Evolutionary conservation across 2,329 filamentous ascomycete species (phyloP).

Genomic region (Davidsoniella australis): DNA sequence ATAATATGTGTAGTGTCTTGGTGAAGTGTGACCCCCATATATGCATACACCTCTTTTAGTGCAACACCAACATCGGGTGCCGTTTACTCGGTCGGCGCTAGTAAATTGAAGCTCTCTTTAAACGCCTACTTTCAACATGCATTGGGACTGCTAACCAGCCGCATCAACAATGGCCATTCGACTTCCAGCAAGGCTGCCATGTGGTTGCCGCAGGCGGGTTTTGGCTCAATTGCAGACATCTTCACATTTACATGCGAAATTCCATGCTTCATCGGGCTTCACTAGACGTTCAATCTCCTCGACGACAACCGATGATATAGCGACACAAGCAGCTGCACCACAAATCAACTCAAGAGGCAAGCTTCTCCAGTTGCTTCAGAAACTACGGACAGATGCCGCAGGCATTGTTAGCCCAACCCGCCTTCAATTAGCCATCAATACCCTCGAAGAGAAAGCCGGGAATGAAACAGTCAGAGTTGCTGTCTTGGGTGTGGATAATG

Average conservation of each 20-base stretch:
- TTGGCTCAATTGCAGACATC: background rate
- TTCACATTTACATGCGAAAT: background rate
- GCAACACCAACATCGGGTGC: background rate
- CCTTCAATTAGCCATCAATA: slow-evolving; percentile 52
- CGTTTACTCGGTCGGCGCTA: background rate
- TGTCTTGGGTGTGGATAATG: slow-evolving; percentile 31
- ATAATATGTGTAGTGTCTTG: background rate
- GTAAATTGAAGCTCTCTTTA: background rate
- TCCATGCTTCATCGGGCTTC: background rate
- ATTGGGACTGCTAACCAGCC: background rate
- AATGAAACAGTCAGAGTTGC: slow-evolving; percentile 42
- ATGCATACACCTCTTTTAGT: background rate
- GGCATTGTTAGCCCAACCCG: slow-evolving; percentile 50
- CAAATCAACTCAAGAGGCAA: slow-evolving; percentile 28
- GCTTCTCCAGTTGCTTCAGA: slow-evolving; percentile 40
- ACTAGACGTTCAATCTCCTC: background rate
- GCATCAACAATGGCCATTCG: slow-evolving; percentile 4
- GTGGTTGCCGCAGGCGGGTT: slow-evolving; percentile 3
- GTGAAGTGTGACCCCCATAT: background rate
- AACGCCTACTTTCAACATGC: too few species aligned
- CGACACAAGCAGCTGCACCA: slow-evolving; percentile 15
- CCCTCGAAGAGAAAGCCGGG: slow-evolving; percentile 39
- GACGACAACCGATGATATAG: background rate
- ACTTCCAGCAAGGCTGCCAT: slow-evolving; percentile 1
- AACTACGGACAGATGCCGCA: slow-evolving; percentile 43